phyloP scores from a whole-genome alignment of 305 asterid species.

The Nicotiana rustica region DNA sequence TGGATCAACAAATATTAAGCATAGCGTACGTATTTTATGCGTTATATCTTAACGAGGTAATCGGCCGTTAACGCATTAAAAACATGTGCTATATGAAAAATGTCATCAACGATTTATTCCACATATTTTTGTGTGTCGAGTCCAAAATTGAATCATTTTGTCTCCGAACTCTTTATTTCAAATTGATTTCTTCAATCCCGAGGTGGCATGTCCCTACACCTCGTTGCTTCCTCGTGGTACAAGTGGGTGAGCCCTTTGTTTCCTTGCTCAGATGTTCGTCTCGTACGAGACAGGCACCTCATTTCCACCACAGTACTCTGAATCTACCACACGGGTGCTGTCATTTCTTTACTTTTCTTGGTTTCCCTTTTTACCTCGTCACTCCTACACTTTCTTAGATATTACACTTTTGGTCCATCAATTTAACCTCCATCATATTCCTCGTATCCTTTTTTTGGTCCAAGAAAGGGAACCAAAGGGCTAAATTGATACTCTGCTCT shows the following conservation, averaged over 20 bases:
- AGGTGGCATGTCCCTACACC: not conserved
- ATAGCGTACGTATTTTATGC: no score
- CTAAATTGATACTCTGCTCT: slow-evolving; percentile 19
- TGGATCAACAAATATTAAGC: no score
- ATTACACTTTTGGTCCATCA: slow-evolving; percentile 28
- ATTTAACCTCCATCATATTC: slow-evolving; percentile 41
- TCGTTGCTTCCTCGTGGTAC: not conserved
- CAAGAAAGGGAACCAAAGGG: slow-evolving; percentile 25
- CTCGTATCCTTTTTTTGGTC: slow-evolving; percentile 34
- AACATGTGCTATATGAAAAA: no score
- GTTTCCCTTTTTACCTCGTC: not conserved
- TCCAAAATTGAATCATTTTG: no score
- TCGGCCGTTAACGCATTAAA: no score
- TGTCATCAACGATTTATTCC: no score
- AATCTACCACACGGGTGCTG: slow-evolving; percentile 47
- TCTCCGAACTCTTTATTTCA: no score
- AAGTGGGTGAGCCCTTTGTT: not conserved
- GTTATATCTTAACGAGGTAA: no score
- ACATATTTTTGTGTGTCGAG: no score
- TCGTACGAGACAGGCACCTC: slow-evolving; percentile 46
- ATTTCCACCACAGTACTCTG: slow-evolving; percentile 38
- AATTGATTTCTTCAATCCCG: not conserved
- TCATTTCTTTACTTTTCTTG: slow-evolving; percentile 22
- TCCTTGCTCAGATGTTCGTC: slow-evolving; percentile 42
- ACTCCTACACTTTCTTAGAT: not conserved